These are phyloP conservation scores for Colletotrichum liriopes DNA, from an alignment of 2,329 filamentous ascomycete genomes.

Conservation along the genomic window DNA sequence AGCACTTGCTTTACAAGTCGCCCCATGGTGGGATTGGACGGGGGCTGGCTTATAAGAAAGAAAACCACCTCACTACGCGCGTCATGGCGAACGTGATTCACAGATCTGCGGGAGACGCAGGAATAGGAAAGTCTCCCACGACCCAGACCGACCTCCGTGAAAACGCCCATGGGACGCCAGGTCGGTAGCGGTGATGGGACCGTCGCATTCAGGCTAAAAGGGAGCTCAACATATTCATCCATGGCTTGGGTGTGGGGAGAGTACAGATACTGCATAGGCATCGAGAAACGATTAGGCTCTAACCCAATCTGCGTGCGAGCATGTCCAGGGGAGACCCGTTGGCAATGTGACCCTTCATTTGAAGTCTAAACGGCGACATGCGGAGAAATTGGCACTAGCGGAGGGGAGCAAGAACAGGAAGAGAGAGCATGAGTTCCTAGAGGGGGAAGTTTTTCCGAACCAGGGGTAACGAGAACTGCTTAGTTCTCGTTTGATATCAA, in stretches of 20 bases:
- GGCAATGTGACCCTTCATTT: conserved; percentile 30
- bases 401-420: background rate
- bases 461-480: background rate
- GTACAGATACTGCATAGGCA: background rate
- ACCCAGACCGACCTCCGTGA: conserved; percentile 1
- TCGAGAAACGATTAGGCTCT: conserved; percentile 2
- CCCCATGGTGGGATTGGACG: conserved; percentile 2
- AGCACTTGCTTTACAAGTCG: conserved; percentile 24
- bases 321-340: conserved; percentile 15
- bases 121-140: conserved; percentile 11
- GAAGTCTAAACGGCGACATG: conserved; percentile 33
- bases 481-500: background rate
- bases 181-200: conserved; percentile 12
- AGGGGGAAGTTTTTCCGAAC: background rate
- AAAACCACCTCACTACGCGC: conserved; percentile 1
- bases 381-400: conserved; percentile 29
- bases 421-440: background rate
- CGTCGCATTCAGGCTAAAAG: conserved; percentile 41
- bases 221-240: conserved; percentile 30
- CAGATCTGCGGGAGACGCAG: conserved; percentile 30
- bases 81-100: background rate
- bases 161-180: background rate
- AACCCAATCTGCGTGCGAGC: conserved; percentile 7
- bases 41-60: conserved; percentile 21
- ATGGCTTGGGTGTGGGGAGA: conserved; percentile 23